A percentile compares a stretch with the other conserved stretches of the same genome.
phyloP scores from a whole-genome alignment of 306 rosid genomes.

The Trichosanthes truncata region DNA sequence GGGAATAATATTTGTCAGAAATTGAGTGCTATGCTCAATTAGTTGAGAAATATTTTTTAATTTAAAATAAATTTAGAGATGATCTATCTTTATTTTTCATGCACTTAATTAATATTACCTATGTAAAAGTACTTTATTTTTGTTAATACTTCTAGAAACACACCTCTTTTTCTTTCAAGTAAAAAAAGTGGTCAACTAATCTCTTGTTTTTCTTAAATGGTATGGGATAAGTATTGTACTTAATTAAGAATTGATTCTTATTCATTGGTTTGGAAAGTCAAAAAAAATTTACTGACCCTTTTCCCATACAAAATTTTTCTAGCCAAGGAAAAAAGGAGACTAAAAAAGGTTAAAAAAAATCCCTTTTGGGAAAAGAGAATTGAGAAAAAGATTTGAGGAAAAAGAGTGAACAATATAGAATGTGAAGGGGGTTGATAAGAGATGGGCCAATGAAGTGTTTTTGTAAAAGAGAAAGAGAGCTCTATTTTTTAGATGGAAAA shows the following conservation, averaged over 20 bases:
- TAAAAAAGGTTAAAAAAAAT: background rate
- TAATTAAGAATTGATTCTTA: background rate
- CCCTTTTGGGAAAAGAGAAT: background rate
- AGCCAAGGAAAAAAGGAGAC: background rate
- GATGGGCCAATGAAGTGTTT: background rate
- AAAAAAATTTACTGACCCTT: background rate
- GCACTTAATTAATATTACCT: background rate
- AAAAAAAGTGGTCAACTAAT: background rate
- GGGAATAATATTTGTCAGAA: too few relatives aligned
- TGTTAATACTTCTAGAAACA: background rate
- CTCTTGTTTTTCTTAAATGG: background rate
- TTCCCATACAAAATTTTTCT: background rate
- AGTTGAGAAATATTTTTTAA: too few relatives aligned
- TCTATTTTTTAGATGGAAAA: background rate
- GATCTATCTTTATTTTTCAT: background rate
- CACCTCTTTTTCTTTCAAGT: background rate
- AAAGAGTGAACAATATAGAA: background rate
- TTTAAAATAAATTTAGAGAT: background rate
- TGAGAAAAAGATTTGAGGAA: background rate
- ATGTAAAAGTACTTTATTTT: background rate
- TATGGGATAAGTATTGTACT: background rate
- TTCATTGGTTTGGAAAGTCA: background rate
- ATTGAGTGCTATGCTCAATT: background rate
- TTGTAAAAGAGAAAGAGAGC: conserved; percentile 5
- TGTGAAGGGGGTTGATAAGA: background rate